Evolutionary conservation across 176 grass and related monocot species (phyloP).

Genomic region (Chloris gayana): DNA sequence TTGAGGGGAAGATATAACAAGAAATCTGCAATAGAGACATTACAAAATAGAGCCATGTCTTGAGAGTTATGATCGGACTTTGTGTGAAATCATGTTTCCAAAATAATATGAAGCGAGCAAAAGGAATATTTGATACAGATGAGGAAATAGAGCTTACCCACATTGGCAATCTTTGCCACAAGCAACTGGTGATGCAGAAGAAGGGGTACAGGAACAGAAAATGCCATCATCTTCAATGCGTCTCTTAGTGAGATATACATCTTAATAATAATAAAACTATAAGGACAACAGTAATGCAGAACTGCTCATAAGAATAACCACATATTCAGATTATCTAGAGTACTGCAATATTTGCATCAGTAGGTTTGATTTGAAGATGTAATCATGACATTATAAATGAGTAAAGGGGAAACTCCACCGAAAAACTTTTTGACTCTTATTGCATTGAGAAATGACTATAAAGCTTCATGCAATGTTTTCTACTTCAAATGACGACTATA

Average conservation of each 20-base stretch:
- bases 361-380: background rate
- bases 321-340: background rate
- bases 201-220: slow-evolving; percentile 74
- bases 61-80: background rate
- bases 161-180: slow-evolving; percentile 89
- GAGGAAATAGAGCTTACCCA: slow-evolving; percentile 46
- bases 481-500: background rate
- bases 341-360: background rate
- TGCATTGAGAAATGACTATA: background rate
- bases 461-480: too few species aligned
- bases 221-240: slow-evolving; percentile 89
- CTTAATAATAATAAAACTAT: slow-evolving; percentile 45
- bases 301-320: background rate
- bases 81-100: background rate
- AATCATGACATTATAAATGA: background rate
- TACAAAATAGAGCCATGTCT: background rate
- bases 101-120: background rate
- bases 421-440: background rate
- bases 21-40: background rate
- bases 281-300: slow-evolving; percentile 39
- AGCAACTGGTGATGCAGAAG: slow-evolving; percentile 47
- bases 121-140: background rate
- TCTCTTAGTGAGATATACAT: slow-evolving; percentile 36
- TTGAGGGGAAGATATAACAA: background rate
- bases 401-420: background rate